Evolutionary conservation across 768 basidiomycete genomes (phyloP), one percentile per base, ranked within the genome.

Genomic region (Russula vinacea): DNA sequence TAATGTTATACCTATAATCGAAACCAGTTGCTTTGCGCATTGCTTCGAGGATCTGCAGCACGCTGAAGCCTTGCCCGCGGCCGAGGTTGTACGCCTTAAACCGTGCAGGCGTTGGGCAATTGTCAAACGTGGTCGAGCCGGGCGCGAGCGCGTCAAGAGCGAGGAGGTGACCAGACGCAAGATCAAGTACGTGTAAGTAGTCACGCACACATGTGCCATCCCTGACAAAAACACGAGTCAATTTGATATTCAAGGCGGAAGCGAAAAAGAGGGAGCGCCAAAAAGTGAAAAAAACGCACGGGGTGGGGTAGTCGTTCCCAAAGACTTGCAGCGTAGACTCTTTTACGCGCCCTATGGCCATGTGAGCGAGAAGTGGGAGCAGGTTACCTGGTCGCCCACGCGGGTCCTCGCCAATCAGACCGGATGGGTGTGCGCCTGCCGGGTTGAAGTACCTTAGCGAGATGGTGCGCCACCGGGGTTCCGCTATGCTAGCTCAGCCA

Each of bases 121-220:
- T 77, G 50, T 80, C 79, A 72, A 92, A 96, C 55, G 88, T 76
- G 39, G 71, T 78, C 6, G 88, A 86, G 29, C 83, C 77, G 1
- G 82, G 77, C 2, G 76, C 79, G 29, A 98, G 83, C 16, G 92
- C 93, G 56, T 95, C 89, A 45, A 98, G 81, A 2, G 97, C 93
- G 55, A 94, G 84, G 56, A 96, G 80, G 76, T 99, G 97, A 1
- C 97, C 97, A 17, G 86, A 80, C n/a, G 97, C 93, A 53, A 99
- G 82, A 75, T 99, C 97, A 73, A 98, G 84, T 65, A 99, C 84
- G 71, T 94, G 93, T 14, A 94, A 79, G 74, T 94, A 94, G 76
- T 98, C 95, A 49, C 95, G 88, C n/a, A 98, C 92, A 71, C 96
- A 99, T 9, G 96, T 98, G 10, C 96, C 96, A 72, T 98, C 96